These are phyloP conservation scores for Termitomyces sp. DNA, from an alignment of 768 basidiomycete species.

Conservation along the genomic window DNA sequence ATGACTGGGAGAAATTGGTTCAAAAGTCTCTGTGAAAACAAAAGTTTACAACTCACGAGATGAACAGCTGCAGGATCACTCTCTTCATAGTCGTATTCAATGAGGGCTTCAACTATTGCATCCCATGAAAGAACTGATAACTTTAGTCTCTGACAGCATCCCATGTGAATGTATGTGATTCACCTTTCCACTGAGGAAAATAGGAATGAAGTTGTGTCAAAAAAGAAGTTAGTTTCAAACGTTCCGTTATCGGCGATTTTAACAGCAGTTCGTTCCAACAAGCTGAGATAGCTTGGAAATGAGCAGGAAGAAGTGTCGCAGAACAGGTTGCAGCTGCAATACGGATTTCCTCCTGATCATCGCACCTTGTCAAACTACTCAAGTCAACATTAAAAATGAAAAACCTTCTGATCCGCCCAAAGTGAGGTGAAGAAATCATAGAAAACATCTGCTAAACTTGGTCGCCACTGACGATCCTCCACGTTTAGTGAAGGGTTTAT, in stretches of 20 bases:
- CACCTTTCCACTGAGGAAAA: conserved; percentile 66
- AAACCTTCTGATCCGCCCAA: conserved; percentile 60
- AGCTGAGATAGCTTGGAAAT: conserved; percentile 55
- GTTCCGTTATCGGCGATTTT: conserved; percentile 51
- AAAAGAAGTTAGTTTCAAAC: conserved; percentile 54
- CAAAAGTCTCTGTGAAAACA: neutral
- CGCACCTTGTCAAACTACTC: neutral
- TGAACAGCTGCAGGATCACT: conserved; percentile 31
- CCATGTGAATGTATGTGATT: conserved; percentile 1
- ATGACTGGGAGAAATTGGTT: conserved; percentile 25
- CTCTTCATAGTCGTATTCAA: conserved; percentile 48
- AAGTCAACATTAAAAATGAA: conserved; percentile 5
- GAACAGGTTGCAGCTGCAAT: conserved; percentile 51
- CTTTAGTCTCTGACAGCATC: neutral
- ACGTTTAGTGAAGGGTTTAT: conserved; percentile 56
- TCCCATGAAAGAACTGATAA: conserved; percentile 60
- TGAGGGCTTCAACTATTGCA: conserved; percentile 49
- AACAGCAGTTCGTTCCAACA: conserved; percentile 64
- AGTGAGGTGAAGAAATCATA: conserved; percentile 52
- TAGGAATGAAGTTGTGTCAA: conserved; percentile 63
- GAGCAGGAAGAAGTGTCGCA: conserved; percentile 56
- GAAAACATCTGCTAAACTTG: conserved; percentile 55
- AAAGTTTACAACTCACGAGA: conserved; percentile 25
- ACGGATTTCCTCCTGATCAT: conserved; percentile 60
- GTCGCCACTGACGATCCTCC: conserved; percentile 64